Percentiles rank a stretch among this genome's conserved stretches.
phyloP scores from a whole-genome alignment of 2,329 filamentous ascomycete species.

The Xylaria polymorpha region DNA sequence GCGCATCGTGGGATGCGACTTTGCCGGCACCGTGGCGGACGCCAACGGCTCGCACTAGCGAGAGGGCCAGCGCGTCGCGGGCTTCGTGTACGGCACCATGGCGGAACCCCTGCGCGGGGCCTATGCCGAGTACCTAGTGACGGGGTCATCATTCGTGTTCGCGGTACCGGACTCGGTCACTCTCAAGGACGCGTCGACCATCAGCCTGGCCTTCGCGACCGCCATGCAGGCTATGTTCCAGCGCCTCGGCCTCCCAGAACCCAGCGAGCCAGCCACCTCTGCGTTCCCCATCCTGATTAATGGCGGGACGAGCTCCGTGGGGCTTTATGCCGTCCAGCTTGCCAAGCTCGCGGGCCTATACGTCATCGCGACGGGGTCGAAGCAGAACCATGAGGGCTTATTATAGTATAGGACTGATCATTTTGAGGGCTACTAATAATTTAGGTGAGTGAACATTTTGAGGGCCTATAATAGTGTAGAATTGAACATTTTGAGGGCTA shows the following conservation, averaged over 20 bases:
- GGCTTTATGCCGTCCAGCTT: constrained; percentile 48
- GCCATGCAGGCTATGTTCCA: constrained; percentile 54
- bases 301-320: constrained; percentile 47
- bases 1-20: constrained; percentile 51
- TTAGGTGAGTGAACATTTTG: too few species aligned
- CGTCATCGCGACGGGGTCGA: constrained; percentile 47
- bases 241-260: constrained; percentile 49
- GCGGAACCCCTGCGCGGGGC: constrained; percentile 44
- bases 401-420: too few species aligned
- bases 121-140: constrained; percentile 49
- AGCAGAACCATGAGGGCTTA: constrained; percentile 58
- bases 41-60: constrained; percentile 48
- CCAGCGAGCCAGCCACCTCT: constrained; percentile 46
- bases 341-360: constrained; percentile 45
- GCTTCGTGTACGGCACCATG: constrained; percentile 50
- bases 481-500: too few species aligned
- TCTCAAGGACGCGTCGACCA: constrained; percentile 45
- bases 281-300: constrained; percentile 50
- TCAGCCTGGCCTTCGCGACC: constrained; percentile 57
- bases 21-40: constrained; percentile 50
- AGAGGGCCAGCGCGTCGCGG: constrained; percentile 51
- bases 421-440: too few species aligned
- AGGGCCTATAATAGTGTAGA: too few species aligned
- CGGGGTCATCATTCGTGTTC: constrained; percentile 47
- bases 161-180: constrained; percentile 47